Evolutionary conservation across 345 rosid species (phyloP).

Genomic region (Ceriops zippeliana): DNA sequence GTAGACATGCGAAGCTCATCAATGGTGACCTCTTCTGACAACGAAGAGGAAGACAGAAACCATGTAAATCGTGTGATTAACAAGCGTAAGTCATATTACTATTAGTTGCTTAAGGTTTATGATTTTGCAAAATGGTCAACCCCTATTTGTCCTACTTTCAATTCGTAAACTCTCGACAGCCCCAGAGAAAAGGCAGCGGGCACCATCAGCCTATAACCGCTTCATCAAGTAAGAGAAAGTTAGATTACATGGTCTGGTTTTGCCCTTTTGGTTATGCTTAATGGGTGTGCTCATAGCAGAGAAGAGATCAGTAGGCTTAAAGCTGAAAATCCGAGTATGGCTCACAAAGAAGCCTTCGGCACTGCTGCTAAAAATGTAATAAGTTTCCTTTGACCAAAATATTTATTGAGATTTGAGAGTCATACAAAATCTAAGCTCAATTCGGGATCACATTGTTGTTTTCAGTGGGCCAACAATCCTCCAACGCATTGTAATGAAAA

Average conservation of each 20-base stretch:
- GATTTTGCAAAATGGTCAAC: no score
- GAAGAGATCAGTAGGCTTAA: slow-evolving; percentile 98
- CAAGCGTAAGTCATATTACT: slow-evolving; percentile 59
- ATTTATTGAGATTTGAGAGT: no score
- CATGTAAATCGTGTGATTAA: slow-evolving; percentile 57
- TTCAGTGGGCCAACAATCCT: slow-evolving; percentile 95
- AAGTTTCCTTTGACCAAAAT: slow-evolving; percentile 6
- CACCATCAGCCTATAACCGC: slow-evolving; percentile 90
- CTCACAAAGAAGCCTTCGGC: slow-evolving; percentile 97
- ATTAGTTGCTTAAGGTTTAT: background rate
- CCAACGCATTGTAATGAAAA: slow-evolving; percentile 49
- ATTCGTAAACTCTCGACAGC: slow-evolving; percentile 36
- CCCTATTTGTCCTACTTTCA: background rate
- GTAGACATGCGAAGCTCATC: slow-evolving; percentile 39
- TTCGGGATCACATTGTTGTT: slow-evolving; percentile 18
- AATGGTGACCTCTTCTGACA: slow-evolving; percentile 51
- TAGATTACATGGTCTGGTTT: background rate
- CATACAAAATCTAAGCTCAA: background rate
- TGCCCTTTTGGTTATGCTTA: background rate
- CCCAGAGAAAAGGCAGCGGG: slow-evolving; percentile 96
- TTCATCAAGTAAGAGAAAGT: slow-evolving; percentile 74
- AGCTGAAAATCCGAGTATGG: slow-evolving; percentile 84
- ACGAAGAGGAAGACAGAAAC: slow-evolving; percentile 59
- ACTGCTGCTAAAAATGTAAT: slow-evolving; percentile 94
- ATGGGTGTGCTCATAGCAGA: slow-evolving; percentile 36